Conservation (phyloP, 2,329 filamentous ascomycete species). For the Sporothrix variecibatus region DNA sequence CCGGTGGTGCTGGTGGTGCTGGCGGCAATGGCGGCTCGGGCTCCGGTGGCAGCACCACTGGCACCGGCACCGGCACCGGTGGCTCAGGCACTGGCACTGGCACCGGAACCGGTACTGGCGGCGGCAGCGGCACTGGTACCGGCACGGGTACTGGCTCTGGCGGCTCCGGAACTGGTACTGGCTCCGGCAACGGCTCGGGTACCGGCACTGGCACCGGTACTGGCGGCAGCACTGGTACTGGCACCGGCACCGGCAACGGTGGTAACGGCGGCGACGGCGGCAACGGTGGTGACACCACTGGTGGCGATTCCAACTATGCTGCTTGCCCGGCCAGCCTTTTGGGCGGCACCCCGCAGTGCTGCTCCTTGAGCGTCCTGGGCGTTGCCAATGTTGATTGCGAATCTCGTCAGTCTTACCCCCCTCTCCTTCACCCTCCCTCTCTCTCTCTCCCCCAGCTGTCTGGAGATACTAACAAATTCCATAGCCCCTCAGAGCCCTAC, state of each 20-base stretch:
- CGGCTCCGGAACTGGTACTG: background rate
- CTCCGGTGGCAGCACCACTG: background rate
- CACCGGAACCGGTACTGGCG: background rate
- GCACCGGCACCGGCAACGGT: background rate
- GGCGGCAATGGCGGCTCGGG: background rate
- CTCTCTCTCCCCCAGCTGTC: background rate
- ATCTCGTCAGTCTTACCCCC: background rate
- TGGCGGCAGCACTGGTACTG: background rate
- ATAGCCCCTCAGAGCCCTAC: background rate
- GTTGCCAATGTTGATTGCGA: background rate
- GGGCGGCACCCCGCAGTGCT: background rate
- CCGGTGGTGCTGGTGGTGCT: background rate
- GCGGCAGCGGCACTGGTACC: background rate
- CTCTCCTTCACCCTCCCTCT: background rate
- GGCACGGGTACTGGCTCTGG: background rate
- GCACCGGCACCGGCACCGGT: background rate
- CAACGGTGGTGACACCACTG: background rate
- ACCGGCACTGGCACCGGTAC: background rate
- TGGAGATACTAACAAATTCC: background rate
- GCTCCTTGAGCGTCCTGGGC: background rate
- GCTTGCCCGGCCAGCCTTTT: background rate
- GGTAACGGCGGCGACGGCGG: background rate
- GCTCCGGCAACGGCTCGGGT: background rate
- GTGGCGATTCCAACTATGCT: background rate
- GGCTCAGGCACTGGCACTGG: background rate